Evolutionary conservation across 768 basidiomycete genomes (phyloP).

Genomic region (Boletus rubescentipes): DNA sequence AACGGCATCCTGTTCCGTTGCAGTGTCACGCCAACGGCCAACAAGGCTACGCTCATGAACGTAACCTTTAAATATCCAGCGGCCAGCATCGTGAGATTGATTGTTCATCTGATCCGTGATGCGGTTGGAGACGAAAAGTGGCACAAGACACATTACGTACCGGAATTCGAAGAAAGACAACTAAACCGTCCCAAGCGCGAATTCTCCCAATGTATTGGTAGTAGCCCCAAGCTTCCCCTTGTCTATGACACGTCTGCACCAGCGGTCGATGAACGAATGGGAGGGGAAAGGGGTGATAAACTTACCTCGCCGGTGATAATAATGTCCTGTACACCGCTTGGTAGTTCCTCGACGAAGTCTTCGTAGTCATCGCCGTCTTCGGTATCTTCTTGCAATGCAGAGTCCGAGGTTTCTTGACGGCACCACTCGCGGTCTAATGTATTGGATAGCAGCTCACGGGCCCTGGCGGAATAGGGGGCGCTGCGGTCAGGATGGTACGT

Average conservation of each 20-base stretch:
- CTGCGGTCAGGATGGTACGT: constrained; percentile 41
- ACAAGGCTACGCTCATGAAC: constrained; percentile 49
- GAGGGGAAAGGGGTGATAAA: background rate
- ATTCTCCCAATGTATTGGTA: constrained; percentile 47
- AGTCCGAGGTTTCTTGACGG: constrained; percentile 20
- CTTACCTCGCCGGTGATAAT: constrained; percentile 51
- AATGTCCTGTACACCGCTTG: constrained; percentile 49
- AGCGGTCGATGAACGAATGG: background rate
- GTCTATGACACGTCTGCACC: constrained; percentile 40
- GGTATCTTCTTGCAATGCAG: constrained; percentile 16
- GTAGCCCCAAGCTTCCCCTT: constrained; percentile 52
- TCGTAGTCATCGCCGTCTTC: constrained; percentile 39
- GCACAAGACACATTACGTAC: constrained; percentile 31
- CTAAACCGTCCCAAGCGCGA: constrained; percentile 50
- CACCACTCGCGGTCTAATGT: constrained; percentile 23
- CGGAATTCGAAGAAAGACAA: constrained; percentile 45
- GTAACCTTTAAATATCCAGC: constrained; percentile 55
- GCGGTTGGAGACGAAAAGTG: constrained; percentile 4
- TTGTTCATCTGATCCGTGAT: constrained; percentile 35
- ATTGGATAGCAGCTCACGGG: constrained; percentile 28
- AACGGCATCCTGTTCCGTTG: constrained; percentile 36
- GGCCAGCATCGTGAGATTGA: constrained; percentile 33
- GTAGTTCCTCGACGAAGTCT: constrained; percentile 37
- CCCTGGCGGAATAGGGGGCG: constrained; percentile 37
- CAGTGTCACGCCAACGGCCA: constrained; percentile 55